A percentile compares a stretch with the other conserved stretches of the same genome.
Conservation (phyloP, 2,329 filamentous ascomycete species). For the Ceratocystiopsis minuta region DNA sequence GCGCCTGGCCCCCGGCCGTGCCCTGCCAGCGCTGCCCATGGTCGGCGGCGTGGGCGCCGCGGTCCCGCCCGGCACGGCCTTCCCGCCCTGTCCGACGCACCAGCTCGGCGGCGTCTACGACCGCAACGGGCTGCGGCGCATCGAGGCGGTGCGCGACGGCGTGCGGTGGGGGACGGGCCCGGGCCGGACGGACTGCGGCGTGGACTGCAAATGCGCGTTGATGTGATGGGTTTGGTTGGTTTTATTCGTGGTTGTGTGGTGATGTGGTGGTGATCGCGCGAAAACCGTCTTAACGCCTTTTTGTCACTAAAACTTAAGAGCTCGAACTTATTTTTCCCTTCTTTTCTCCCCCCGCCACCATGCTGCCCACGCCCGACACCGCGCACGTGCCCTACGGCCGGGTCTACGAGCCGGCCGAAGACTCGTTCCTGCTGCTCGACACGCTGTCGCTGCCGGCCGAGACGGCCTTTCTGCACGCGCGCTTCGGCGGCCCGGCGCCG, state of each 20-base stretch:
- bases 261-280: too few species aligned
- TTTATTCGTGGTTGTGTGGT: too few species aligned
- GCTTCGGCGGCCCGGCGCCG: slow-evolving; percentile 30
- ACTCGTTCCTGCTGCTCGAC: slow-evolving; percentile 87
- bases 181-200: slow-evolving; percentile 17
- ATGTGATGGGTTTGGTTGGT: too few species aligned
- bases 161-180: slow-evolving; percentile 31
- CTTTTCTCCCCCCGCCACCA: slow-evolving; percentile 21
- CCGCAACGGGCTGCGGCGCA: slow-evolving; percentile 27
- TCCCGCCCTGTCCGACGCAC: slow-evolving; percentile 24
- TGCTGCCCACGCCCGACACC: slow-evolving; percentile 89
- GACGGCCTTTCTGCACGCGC: slow-evolving; percentile 44
- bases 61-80: slow-evolving; percentile 1
- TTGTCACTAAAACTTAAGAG: too few species aligned
- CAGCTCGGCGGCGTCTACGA: slow-evolving; percentile 25
- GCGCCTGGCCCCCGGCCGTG: slow-evolving; percentile 20
- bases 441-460: slow-evolving; percentile 61
- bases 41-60: neutral
- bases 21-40: slow-evolving; percentile 18
- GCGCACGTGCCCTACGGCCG: slow-evolving; percentile 76
- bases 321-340: too few species aligned
- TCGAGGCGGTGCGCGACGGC: slow-evolving; percentile 24
- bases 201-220: slow-evolving; percentile 19
- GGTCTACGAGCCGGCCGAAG: slow-evolving; percentile 90
- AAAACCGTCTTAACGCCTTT: too few species aligned